Conservation (phyloP, 305 asterid genomes). For the Plantago lanceolata region DNA sequence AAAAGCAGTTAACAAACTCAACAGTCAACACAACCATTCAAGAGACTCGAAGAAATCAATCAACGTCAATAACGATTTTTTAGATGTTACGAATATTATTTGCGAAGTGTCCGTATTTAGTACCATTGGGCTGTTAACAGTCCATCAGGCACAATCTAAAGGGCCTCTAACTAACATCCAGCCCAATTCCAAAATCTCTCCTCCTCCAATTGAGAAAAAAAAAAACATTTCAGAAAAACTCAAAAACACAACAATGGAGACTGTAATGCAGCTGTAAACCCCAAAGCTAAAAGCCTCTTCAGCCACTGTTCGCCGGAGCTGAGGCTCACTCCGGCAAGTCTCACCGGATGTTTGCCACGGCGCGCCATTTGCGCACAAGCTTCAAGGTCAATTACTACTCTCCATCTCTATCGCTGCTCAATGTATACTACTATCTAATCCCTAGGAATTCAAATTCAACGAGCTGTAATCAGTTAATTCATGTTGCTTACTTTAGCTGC, state of each 20-base stretch:
- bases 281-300: constrained; percentile 32
- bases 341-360: constrained; percentile 53
- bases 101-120: no score
- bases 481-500: constrained; percentile 27
- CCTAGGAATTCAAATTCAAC: constrained; percentile 23
- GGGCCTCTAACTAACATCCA: no score
- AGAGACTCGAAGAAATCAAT: no score
- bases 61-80: no score
- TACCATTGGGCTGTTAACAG: no score
- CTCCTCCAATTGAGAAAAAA: background rate
- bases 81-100: no score
- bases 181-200: no score
- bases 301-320: constrained; percentile 43
- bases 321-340: constrained; percentile 30
- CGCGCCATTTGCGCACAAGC: constrained; percentile 39
- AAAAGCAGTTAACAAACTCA: no score
- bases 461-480: constrained; percentile 25
- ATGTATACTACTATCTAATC: constrained; percentile 24
- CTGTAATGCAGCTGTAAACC: constrained; percentile 19
- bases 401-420: constrained; percentile 29
- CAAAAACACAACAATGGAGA: no score
- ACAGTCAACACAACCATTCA: no score
- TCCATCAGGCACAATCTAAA: no score
- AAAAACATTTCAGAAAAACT: no score
- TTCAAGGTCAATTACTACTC: constrained; percentile 42